These are phyloP conservation scores for Cerrena zonata DNA, from an alignment of 1,284 basidiomycete species.

Conservation along the genomic window DNA sequence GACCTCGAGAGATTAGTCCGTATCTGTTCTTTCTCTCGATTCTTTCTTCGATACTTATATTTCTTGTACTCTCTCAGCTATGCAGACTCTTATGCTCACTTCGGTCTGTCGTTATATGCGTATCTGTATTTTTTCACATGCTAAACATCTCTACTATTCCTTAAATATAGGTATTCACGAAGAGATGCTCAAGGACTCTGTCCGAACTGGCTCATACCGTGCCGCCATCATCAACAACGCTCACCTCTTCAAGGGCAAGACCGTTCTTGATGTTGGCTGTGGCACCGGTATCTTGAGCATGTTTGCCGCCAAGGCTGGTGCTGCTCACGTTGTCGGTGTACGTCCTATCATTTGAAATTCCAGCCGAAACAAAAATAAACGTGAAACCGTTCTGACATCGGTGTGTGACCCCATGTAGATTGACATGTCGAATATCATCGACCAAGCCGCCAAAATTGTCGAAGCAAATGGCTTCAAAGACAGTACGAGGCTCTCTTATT, in stretches of 20 bases:
- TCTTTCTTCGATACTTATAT: neutral
- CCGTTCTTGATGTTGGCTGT: conserved; percentile 96
- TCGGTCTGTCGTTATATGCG: no score
- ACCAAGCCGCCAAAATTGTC: conserved; percentile 96
- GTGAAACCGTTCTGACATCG: no score
- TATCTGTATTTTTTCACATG: neutral
- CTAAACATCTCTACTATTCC: conserved; percentile 7
- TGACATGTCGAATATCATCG: conserved; percentile 99
- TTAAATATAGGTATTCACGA: conserved; percentile 78
- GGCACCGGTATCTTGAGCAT: conserved; percentile 98
- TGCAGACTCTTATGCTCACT: conserved; percentile 91
- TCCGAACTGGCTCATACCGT: conserved; percentile 93
- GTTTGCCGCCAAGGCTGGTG: conserved; percentile 98
- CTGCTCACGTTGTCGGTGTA: conserved; percentile 91
- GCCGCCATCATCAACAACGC: conserved; percentile 92
- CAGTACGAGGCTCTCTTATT: conserved; percentile 40
- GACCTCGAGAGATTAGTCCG: conserved; percentile 81
- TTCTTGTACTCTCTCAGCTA: conserved; percentile 67
- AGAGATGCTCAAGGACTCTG: conserved; percentile 98
- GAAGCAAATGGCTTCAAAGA: conserved; percentile 94
- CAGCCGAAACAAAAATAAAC: neutral
- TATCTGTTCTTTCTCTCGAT: conserved; percentile 24
- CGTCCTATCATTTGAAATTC: conserved; percentile 24
- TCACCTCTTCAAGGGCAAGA: conserved; percentile 91
- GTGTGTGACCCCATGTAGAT: no score